phyloP scores from a whole-genome alignment of 441 rosid species.

The Theobroma grandiflorum region DNA sequence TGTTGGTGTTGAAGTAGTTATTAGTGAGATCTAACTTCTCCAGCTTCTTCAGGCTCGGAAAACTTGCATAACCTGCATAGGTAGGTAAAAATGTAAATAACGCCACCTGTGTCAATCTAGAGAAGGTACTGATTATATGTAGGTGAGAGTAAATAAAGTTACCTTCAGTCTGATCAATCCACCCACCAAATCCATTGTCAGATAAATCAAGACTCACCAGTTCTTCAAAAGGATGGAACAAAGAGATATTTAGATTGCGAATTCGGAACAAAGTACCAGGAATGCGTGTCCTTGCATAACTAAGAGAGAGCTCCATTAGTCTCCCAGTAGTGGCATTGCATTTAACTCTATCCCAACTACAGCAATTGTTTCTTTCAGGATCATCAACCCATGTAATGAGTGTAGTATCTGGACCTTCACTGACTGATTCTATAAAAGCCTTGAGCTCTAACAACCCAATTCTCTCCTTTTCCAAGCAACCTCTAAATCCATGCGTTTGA shows the following conservation, averaged over 20 bases:
- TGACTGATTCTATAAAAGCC: not conserved
- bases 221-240: conserved; percentile 17
- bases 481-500: not conserved
- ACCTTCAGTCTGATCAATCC: not conserved
- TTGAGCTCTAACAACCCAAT: not conserved
- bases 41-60: not conserved
- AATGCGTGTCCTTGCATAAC: fast-evolving
- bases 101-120: too few species aligned
- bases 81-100: not conserved
- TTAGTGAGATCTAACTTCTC: not conserved
- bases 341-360: conserved; percentile 13
- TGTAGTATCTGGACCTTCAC: not conserved
- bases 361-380: not conserved
- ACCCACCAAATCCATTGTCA: not conserved
- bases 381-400: conserved; percentile 18
- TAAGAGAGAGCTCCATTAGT: not conserved
- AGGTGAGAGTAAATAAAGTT: not conserved
- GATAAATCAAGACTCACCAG: conserved; percentile 10
- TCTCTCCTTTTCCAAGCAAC: not conserved
- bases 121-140: too few species aligned
- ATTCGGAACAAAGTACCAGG: not conserved
- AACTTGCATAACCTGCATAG: not conserved
- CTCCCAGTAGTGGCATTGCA: conserved; percentile 12
- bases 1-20: not conserved
- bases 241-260: not conserved